Conservation (phyloP, 345 rosid species). For the Rhodamnia argentea region DNA sequence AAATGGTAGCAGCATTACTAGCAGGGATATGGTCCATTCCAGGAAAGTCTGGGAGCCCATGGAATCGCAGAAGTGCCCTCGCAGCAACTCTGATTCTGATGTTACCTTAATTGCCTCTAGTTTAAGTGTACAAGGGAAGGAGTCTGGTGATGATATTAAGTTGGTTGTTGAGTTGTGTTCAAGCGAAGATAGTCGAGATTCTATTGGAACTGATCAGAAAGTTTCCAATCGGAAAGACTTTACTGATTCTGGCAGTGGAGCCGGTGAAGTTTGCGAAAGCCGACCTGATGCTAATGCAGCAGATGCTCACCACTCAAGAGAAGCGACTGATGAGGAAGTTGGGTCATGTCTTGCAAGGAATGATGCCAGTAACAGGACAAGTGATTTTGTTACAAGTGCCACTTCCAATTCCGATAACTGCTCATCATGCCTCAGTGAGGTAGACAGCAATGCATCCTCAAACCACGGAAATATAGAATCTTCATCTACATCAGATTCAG, state of each 20-base stretch:
- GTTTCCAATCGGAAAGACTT: slow-evolving; percentile 10
- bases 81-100: slow-evolving; percentile 59
- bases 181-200: slow-evolving; percentile 31
- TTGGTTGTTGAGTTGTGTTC: slow-evolving; percentile 27
- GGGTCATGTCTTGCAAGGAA: slow-evolving; percentile 16
- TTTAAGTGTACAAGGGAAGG: slow-evolving; percentile 26
- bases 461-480: slow-evolving; percentile 58
- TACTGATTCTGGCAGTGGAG: slow-evolving; percentile 6
- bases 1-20: slow-evolving; percentile 18
- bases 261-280: slow-evolving; percentile 24
- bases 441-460: slow-evolving; percentile 67
- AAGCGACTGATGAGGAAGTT: slow-evolving; percentile 24
- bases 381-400: slow-evolving; percentile 11
- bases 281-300: slow-evolving; percentile 16
- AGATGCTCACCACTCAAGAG: slow-evolving; percentile 15
- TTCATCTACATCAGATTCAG: slow-evolving; percentile 80
- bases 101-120: slow-evolving; percentile 39
- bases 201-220: slow-evolving; percentile 20
- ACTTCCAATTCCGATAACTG: slow-evolving; percentile 76
- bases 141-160: slow-evolving; percentile 15
- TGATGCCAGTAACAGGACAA: slow-evolving; percentile 6
- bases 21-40: slow-evolving; percentile 29
- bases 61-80: slow-evolving; percentile 50
- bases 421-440: slow-evolving; percentile 85
- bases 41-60: slow-evolving; percentile 79